These are phyloP conservation scores for Exophiala dermatitidis DNA, from an alignment of 2,329 filamentous ascomycete genomes.

Conservation along the genomic window DNA sequence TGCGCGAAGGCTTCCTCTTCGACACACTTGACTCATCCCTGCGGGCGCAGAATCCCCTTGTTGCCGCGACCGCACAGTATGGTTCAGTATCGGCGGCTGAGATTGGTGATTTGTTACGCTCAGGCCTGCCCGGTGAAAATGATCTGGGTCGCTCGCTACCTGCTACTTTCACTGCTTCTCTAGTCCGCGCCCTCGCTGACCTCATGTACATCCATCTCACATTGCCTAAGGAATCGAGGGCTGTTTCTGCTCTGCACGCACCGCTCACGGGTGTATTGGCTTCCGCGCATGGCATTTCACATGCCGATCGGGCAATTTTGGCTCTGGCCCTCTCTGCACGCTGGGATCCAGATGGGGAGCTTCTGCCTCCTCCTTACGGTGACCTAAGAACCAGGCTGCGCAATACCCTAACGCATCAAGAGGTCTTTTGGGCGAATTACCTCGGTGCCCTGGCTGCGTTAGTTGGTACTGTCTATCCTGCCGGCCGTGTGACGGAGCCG, in stretches of 20 bases:
- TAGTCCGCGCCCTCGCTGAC: constrained; percentile 32
- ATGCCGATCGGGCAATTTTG: constrained; percentile 32
- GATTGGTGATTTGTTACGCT: constrained; percentile 44
- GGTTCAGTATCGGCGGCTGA: constrained; percentile 40
- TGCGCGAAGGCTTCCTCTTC: constrained; percentile 75
- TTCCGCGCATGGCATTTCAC: constrained; percentile 32
- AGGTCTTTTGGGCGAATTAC: constrained; percentile 33
- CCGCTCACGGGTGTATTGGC: constrained; percentile 32
- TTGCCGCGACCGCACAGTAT: constrained; percentile 52
- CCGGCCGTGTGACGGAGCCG: constrained; percentile 26
- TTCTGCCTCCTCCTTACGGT: constrained; percentile 32
- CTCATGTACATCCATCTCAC: constrained; percentile 31
- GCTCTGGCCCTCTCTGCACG: constrained; percentile 32
- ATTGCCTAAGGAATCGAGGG: constrained; percentile 32
- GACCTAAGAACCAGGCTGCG: constrained; percentile 29
- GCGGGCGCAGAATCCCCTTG: constrained; percentile 60
- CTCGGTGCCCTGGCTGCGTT: constrained; percentile 31
- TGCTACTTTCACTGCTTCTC: constrained; percentile 25
- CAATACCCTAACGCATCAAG: constrained; percentile 29
- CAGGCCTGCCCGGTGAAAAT: constrained; percentile 36
- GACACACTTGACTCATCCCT: constrained; percentile 47
- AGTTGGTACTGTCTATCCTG: constrained; percentile 31
- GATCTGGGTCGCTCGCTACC: constrained; percentile 27
- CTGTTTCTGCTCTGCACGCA: constrained; percentile 30
- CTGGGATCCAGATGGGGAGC: constrained; percentile 23